Evolutionary conservation across 257 asterid genomes (phyloP).

Genomic region (Capsicum pubescens): DNA sequence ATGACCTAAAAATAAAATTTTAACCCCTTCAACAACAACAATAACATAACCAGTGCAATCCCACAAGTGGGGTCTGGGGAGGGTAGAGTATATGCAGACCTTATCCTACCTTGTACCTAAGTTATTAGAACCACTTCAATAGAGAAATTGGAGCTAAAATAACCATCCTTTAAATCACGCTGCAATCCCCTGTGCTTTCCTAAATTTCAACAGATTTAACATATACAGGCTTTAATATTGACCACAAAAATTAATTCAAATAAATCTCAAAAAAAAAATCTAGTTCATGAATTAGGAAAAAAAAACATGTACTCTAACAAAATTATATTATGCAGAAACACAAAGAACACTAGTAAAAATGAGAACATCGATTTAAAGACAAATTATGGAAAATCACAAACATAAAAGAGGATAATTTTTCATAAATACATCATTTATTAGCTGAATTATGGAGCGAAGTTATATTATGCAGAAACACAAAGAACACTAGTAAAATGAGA

Average conservation of each 20-base stretch:
- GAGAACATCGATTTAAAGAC: neutral
- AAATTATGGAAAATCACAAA: slow-evolving; percentile 8
- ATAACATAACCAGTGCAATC: no score
- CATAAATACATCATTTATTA: neutral
- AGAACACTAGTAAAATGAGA: neutral
- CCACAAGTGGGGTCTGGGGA: no score
- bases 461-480: neutral
- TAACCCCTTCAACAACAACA: neutral
- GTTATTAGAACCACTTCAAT: neutral
- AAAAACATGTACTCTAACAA: neutral
- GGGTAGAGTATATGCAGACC: no score
- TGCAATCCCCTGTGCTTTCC: neutral
- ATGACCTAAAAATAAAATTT: neutral
- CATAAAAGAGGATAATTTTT: neutral
- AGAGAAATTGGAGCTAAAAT: neutral
- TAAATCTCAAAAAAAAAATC: neutral
- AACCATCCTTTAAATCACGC: neutral
- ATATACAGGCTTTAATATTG: neutral
- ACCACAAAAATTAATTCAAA: neutral
- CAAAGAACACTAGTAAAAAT: neutral
- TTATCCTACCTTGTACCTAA: no score
- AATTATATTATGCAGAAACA: slow-evolving; percentile 12
- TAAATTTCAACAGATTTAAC: neutral
- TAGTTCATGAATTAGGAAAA: neutral
- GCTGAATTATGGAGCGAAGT: neutral